phyloP scores from a whole-genome alignment of 768 basidiomycete species.

The Rubroboletus pulcherrimus region DNA sequence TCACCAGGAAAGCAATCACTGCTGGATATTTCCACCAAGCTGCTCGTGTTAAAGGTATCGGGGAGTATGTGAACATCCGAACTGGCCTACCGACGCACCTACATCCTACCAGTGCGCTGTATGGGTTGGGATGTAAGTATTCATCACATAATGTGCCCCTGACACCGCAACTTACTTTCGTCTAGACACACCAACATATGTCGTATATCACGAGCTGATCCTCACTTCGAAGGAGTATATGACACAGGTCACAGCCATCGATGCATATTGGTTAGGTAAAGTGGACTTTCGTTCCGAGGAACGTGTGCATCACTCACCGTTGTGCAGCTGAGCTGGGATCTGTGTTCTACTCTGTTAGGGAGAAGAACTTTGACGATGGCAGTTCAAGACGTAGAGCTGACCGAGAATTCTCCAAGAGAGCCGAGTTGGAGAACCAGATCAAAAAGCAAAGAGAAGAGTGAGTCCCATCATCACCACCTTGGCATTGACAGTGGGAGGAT shows the following conservation, averaged over 20 bases:
- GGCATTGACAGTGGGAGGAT: not conserved
- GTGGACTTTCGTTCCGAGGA: not conserved
- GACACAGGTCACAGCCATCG: conserved; percentile 98
- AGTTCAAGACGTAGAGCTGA: conserved; percentile 75
- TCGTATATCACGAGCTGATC: conserved; percentile 95
- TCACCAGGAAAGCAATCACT: conserved; percentile 84
- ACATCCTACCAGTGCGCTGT: conserved; percentile 95
- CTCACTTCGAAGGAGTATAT: conserved; percentile 96
- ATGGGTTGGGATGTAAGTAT: conserved; percentile 87
- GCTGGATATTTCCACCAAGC: conserved; percentile 99
- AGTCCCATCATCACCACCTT: conserved; percentile 8
- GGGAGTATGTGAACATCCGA: conserved; percentile 96
- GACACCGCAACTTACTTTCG: not conserved
- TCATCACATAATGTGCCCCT: not conserved
- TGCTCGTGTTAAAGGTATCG: conserved; percentile 96
- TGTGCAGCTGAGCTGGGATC: conserved; percentile 83
- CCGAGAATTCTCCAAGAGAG: conserved; percentile 86
- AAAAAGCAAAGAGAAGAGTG: conserved; percentile 74
- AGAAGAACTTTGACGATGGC: conserved; percentile 94
- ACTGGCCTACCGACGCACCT: conserved; percentile 93
- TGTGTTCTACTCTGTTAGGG: conserved; percentile 96
- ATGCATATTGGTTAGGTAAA: conserved; percentile 95
- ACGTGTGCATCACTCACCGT: conserved; percentile 2
- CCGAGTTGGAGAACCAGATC: conserved; percentile 91
- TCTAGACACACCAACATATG: conserved; percentile 90